A percentile compares a stretch with the other conserved stretches of the same genome.
phyloP scores from a whole-genome alignment of 2,329 filamentous ascomycete genomes.

The Endothia cerciana region DNA sequence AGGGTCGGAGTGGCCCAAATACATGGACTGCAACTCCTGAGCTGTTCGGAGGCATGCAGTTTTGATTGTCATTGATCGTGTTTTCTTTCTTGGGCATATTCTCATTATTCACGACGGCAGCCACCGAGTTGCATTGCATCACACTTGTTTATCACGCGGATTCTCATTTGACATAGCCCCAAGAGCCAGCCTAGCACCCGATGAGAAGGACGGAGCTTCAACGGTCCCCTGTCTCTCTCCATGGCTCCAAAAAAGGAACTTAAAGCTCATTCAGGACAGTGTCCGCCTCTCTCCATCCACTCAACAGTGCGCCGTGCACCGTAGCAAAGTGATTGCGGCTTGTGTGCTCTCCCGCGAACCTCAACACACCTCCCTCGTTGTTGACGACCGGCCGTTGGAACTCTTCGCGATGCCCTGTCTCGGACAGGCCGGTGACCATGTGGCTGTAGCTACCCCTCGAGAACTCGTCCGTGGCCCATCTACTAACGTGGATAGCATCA shows the following conservation, averaged over 20 bases:
- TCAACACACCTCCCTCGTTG: conserved; percentile 5
- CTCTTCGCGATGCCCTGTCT: conserved; percentile 10
- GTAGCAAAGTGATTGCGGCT: conserved; percentile 23
- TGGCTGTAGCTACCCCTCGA: conserved; percentile 23
- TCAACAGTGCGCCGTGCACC: conserved; percentile 20
- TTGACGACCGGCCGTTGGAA: conserved; percentile 18
- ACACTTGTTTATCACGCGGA: neutral
- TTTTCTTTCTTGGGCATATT: no score
- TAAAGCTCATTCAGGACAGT: neutral
- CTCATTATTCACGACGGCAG: no score
- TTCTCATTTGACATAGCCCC: neutral
- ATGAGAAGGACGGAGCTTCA: neutral
- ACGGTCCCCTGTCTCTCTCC: neutral
- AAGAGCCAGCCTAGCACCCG: neutral
- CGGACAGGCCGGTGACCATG: conserved; percentile 17
- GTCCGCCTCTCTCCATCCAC: conserved; percentile 21
- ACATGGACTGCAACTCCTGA: no score
- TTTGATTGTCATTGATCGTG: neutral
- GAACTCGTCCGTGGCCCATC: conserved; percentile 20
- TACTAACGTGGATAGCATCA: conserved; percentile 7
- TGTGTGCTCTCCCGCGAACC: conserved; percentile 23
- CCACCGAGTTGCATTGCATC: neutral
- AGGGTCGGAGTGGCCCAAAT: no score
- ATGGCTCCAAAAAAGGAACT: neutral
- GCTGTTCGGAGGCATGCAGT: neutral